Evolutionary conservation across 2,329 filamentous ascomycete species (phyloP), one percentile per base, ranked within the genome.

Genomic region (Fusarium tricinctum): DNA sequence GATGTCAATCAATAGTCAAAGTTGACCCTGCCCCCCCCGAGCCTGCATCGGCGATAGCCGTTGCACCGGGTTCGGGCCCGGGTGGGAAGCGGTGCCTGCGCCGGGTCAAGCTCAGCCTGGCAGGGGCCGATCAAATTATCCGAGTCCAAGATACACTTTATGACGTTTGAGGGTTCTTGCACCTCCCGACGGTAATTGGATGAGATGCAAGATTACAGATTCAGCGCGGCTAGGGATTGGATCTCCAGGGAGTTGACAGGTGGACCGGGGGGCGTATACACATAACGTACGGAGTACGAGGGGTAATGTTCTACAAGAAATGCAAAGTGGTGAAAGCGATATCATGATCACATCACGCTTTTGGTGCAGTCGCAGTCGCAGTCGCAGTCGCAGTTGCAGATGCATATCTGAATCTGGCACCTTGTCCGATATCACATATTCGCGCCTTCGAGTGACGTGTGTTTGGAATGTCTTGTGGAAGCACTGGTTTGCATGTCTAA

Each of bases 21-120:
- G 7, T 33, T 14, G 20, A 17, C 14, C 13, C 30, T 33, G 13
- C 55, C 59, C 55, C 55, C 51, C 47, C 39, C 28, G 44, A 52
- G 45, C n/a, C 63, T 67, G 63, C 66, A 70, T 70, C 70, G 70
- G 70, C 30, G 66, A 73, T 73, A 68, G 68, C 70, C 70, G 70
- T 70, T 67, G 59, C 59, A 58, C 68, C 54, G 68, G 53, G 52
- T 15, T 62, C 51, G 49, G 33, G 33, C 17, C 17, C 33, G 33
- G 33, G 33, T 17, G 33, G 53, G 59, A 49, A 59, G 48, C 60
- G 63, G 57, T 50, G 40, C 66, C 8, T 38, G 55, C 38, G 47
- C 46, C 47, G 49, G 58, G 60, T 73, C 70, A 72, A 69, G 54
- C 60, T 73, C 70, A 73, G 70, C 70, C 70, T 70, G 70, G 62